Evolutionary conservation across 345 rosid species (phyloP).

Genomic region (Psidium friedrichsthalianum): DNA sequence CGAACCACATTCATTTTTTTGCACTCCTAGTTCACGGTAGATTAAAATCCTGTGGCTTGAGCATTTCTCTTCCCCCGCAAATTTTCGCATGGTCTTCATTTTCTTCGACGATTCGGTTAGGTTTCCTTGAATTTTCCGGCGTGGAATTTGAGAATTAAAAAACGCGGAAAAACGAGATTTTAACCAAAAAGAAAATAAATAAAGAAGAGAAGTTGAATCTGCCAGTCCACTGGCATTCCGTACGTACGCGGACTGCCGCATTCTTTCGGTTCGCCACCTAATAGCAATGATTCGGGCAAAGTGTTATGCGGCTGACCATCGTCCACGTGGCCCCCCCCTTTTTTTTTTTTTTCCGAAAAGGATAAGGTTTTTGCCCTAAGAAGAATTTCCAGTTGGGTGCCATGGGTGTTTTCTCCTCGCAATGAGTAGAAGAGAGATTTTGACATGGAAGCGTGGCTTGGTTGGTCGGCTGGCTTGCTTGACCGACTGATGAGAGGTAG

Average conservation of each 20-base stretch:
- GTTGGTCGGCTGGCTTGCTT: not conserved
- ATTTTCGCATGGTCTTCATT: not conserved
- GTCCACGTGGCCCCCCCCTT: too few relatives aligned
- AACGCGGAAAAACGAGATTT: not conserved
- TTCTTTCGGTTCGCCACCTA: not conserved
- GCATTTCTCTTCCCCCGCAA: too few relatives aligned
- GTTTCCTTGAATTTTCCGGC: not conserved
- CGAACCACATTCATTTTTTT: too few relatives aligned
- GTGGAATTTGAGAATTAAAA: not conserved
- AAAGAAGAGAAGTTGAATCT: not conserved
- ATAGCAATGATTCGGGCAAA: not conserved
- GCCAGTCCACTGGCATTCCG: not conserved
- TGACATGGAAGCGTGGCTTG: not conserved
- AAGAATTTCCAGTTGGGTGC: not conserved
- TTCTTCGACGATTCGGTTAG: not conserved
- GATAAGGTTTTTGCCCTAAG: not conserved
- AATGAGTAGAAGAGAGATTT: not conserved
- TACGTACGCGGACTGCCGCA: not conserved
- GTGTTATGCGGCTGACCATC: not conserved
- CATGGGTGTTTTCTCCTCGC: fast-evolving
- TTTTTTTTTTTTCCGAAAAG: not conserved
- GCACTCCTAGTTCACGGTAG: too few relatives aligned
- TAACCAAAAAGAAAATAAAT: too few relatives aligned
- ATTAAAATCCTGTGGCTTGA: too few relatives aligned
- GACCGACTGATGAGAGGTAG: not conserved